A percentile compares a stretch with the other conserved stretches of the same genome.
These are phyloP conservation scores for Petrea volubilis DNA, from an alignment of 257 asterid genomes.

Conservation along the genomic window DNA sequence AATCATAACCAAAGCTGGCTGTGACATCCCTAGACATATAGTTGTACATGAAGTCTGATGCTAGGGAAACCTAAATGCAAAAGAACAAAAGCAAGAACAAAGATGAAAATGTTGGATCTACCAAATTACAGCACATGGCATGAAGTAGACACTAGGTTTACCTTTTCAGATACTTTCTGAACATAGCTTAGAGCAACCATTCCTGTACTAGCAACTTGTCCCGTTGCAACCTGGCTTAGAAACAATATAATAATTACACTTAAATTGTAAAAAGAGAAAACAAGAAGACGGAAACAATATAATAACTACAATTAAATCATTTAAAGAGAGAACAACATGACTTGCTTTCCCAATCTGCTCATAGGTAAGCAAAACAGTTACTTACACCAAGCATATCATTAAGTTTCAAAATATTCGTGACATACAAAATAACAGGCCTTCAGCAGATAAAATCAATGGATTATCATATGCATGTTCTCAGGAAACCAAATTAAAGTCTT, in stretches of 20 bases:
- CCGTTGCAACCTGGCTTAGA: slow-evolving; percentile 69
- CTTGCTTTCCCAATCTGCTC: not conserved
- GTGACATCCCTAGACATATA: slow-evolving; percentile 83
- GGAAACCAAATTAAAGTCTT: not conserved
- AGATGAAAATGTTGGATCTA: slow-evolving; percentile 4
- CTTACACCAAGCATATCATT: not conserved
- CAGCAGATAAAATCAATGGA: too few species aligned
- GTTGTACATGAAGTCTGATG: slow-evolving; percentile 90
- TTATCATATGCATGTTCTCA: too few species aligned
- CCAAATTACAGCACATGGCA: not conserved
- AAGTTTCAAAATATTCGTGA: not conserved
- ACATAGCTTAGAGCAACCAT: slow-evolving; percentile 87
- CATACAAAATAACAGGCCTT: slow-evolving; percentile 6
- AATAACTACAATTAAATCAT: too few species aligned
- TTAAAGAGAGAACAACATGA: not conserved
- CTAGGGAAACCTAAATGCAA: slow-evolving; percentile 76
- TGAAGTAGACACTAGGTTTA: slow-evolving; percentile 15
- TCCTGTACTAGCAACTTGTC: slow-evolving; percentile 94
- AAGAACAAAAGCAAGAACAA: slow-evolving; percentile 14
- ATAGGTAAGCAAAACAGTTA: not conserved
- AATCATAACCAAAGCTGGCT: slow-evolving; percentile 94
- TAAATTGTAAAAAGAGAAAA: not conserved
- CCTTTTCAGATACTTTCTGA: slow-evolving; percentile 87
- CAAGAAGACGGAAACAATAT: not conserved
- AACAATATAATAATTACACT: not conserved